Base-by-base conservation (phyloP, 2,329 filamentous ascomycete species). In the Clonostachys chloroleuca region DNA sequence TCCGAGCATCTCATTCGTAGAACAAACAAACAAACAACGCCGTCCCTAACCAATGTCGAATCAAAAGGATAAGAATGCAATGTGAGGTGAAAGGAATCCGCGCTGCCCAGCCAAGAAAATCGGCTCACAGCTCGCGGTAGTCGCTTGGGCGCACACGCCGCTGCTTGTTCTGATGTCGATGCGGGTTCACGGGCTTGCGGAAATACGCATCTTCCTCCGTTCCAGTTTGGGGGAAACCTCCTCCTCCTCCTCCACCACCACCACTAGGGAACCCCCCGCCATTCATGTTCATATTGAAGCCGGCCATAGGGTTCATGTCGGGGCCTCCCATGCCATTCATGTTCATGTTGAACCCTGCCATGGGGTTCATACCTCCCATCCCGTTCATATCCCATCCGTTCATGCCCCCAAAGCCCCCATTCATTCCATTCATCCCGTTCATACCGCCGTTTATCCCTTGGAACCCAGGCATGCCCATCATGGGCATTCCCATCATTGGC, bases 131-230 rank as follows among this genome's bases (percentile, higher is more conserved):
- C 71, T 95, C 89, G 53, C 89, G 81, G 65, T 94, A 97, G 69
- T 99, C 94, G 63, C 89, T 94, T 12, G 92, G 92, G 47, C 94
- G 80, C 47, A 89, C 83, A 57, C 89, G 78, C 54, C 86, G 82
- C 58, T 90, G 85, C 58, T 87, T 81, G 60, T 91, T 89, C 65
- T 92, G 86, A 62, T 94, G 89, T 44, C 94, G 83, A 62, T 96
- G 89, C 3, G 92, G 92, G 62, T 99, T 99, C 52, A 97, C 89
- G 0, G 94, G 94, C 65, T 96, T 92, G 49, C 94, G 82, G 65
- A 97, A 95, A 69, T 99, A 99, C 7, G 94, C 89, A 50, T 91
- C 89, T 49, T 95, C 91, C 47, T 95, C 89, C 44, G 48, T 55
- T 43, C 54, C 52, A 16, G 18, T 33, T 17, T 46, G 44, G 30